These are phyloP conservation scores for Carex kokanica DNA, from an alignment of 176 grass and related monocot genomes.

Conservation along the genomic window DNA sequence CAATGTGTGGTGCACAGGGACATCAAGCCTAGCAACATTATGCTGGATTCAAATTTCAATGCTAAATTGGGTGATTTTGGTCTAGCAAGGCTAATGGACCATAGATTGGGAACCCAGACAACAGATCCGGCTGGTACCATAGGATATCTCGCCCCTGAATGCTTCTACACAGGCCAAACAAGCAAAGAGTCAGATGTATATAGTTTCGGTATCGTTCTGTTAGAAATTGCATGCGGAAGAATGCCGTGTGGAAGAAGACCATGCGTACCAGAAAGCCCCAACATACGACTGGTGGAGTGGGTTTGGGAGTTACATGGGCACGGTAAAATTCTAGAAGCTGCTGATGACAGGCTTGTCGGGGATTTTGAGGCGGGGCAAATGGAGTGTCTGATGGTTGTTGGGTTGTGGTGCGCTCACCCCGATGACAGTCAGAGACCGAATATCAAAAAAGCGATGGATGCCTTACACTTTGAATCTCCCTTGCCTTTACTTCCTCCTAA, in stretches of 20 bases:
- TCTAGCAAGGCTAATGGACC: slow-evolving; percentile 30
- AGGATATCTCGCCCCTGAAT: slow-evolving; percentile 29
- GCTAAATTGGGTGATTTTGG: slow-evolving; percentile 36
- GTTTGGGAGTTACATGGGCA: slow-evolving; percentile 38
- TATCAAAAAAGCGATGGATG: slow-evolving; percentile 34
- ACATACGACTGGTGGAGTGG: slow-evolving; percentile 36
- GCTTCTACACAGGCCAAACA: slow-evolving; percentile 25
- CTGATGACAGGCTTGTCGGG: slow-evolving; percentile 20
- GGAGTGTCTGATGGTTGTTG: slow-evolving; percentile 39
- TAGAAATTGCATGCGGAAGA: slow-evolving; percentile 46
- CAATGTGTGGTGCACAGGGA: slow-evolving; percentile 31
- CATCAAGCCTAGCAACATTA: slow-evolving; percentile 27
- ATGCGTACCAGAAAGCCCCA: neutral
- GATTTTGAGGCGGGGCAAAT: slow-evolving; percentile 35
- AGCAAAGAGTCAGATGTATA: slow-evolving; percentile 48
- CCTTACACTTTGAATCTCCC: slow-evolving; percentile 34
- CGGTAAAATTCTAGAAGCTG: slow-evolving; percentile 29
- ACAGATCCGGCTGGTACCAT: slow-evolving; percentile 20
- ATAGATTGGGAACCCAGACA: slow-evolving; percentile 11
- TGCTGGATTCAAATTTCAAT: slow-evolving; percentile 27
- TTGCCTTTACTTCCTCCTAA: slow-evolving; percentile 39
- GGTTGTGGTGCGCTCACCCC: slow-evolving; percentile 62
- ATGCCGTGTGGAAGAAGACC: slow-evolving; percentile 16
- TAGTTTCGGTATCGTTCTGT: slow-evolving; percentile 48
- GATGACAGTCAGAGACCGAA: slow-evolving; percentile 35